A percentile compares a stretch with the other conserved stretches of the same genome.
phyloP scores from a whole-genome alignment of 179 eudicot genomes.

The Actinidia chinensis region DNA sequence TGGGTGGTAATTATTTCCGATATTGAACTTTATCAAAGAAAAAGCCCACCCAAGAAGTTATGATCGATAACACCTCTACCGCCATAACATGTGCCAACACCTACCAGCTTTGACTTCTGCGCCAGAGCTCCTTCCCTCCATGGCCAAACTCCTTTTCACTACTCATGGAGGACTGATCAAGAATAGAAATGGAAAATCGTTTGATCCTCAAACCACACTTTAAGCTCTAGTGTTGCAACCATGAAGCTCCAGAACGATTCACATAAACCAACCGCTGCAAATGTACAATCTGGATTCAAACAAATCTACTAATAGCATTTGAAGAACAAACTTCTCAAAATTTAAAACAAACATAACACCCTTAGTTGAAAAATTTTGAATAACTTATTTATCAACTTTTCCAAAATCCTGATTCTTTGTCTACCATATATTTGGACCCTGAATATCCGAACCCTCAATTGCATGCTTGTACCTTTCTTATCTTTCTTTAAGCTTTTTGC shows the following conservation, averaged over 20 bases:
- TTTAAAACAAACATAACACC: slow-evolving; percentile 52
- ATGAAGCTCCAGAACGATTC: slow-evolving; percentile 62
- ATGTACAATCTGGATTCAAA: slow-evolving; percentile 49
- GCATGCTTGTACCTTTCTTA: slow-evolving; percentile 42
- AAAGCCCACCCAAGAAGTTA: slow-evolving; percentile 86
- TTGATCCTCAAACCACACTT: slow-evolving; percentile 91
- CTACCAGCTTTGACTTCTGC: slow-evolving; percentile 70
- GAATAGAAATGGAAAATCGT: slow-evolving; percentile 57
- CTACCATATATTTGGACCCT: slow-evolving; percentile 44
- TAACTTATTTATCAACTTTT: slow-evolving; percentile 44
- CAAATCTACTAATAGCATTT: slow-evolving; percentile 28
- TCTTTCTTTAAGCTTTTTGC: slow-evolving; percentile 68
- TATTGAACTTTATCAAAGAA: slow-evolving; percentile 71
- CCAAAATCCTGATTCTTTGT: slow-evolving; percentile 52
- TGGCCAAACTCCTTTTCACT: slow-evolving; percentile 46
- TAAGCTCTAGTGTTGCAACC: slow-evolving; percentile 70
- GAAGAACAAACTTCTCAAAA: slow-evolving; percentile 78
- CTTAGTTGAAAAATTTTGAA: slow-evolving; percentile 34
- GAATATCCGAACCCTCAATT: slow-evolving; percentile 78
- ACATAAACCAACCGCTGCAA: slow-evolving; percentile 56
- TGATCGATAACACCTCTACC: slow-evolving; percentile 80
- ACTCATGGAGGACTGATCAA: slow-evolving; percentile 57
- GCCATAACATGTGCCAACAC: slow-evolving; percentile 80
- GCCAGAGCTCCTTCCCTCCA: slow-evolving; percentile 34
- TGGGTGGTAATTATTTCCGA: slow-evolving; percentile 42